Evolutionary conservation across 2,329 filamentous ascomycete species (phyloP).

Genomic region (Fusarium globosum): DNA sequence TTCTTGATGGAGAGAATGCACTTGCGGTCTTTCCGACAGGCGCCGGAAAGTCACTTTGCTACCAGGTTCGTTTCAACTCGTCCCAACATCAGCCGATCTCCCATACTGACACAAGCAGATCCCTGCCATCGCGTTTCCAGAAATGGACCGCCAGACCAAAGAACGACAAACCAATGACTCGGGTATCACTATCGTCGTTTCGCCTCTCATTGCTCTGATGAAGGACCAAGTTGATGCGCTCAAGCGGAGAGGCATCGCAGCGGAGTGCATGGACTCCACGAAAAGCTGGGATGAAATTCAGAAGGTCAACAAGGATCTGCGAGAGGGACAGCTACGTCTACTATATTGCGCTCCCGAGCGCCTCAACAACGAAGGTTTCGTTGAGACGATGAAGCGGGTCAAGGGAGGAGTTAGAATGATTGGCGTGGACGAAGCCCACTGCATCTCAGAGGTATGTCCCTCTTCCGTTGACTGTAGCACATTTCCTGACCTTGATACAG

Average conservation of each 20-base stretch:
- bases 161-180: slow-evolving; percentile 46
- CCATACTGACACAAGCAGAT: slow-evolving; percentile 48
- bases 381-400: slow-evolving; percentile 64
- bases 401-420: slow-evolving; percentile 66
- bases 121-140: slow-evolving; percentile 59
- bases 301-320: slow-evolving; percentile 51
- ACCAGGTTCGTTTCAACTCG: slow-evolving; percentile 51
- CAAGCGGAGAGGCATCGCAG: slow-evolving; percentile 59
- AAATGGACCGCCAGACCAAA: slow-evolving; percentile 51
- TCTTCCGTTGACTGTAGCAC: accelerated
- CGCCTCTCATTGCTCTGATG: slow-evolving; percentile 67
- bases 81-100: background rate
- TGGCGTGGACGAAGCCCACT: slow-evolving; percentile 69
- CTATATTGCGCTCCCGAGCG: slow-evolving; percentile 70
- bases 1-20: slow-evolving; percentile 54
- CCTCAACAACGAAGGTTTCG: slow-evolving; percentile 70
- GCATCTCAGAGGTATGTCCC: slow-evolving; percentile 57
- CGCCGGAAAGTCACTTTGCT: slow-evolving; percentile 62
- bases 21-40: slow-evolving; percentile 61
- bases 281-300: slow-evolving; percentile 61
- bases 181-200: slow-evolving; percentile 67
- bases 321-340: slow-evolving; percentile 61
- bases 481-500: slow-evolving; percentile 35
- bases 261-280: slow-evolving; percentile 67
- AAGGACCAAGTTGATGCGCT: slow-evolving; percentile 70